Conservation (phyloP, 306 rosid species). For the Malus sylvestris region DNA sequence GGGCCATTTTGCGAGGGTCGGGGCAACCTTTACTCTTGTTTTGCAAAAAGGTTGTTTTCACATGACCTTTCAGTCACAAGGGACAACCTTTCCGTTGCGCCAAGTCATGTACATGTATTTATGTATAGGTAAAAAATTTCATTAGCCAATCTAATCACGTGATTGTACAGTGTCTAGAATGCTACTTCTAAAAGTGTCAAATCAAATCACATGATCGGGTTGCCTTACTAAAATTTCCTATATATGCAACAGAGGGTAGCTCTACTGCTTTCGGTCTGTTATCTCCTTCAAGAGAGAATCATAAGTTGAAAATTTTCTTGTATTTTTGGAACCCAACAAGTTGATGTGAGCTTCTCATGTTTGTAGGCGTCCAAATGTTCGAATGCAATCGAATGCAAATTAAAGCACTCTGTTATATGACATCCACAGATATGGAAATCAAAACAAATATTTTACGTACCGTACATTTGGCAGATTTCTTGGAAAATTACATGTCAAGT, state of each 20-base stretch:
- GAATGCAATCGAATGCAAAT: not conserved
- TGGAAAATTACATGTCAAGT: not conserved
- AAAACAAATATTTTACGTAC: not conserved
- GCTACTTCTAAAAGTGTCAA: not conserved
- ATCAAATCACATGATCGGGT: not conserved
- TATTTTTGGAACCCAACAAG: not conserved
- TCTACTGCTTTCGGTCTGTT: not conserved
- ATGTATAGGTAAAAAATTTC: too few species aligned
- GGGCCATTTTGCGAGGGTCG: too few species aligned
- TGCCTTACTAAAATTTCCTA: too few species aligned
- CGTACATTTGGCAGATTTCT: not conserved
- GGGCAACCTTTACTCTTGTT: too few species aligned
- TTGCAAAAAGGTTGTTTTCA: too few species aligned
- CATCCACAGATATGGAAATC: slow-evolving; percentile 6
- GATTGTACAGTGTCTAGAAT: too few species aligned
- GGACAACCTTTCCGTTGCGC: too few species aligned
- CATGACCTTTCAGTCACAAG: too few species aligned
- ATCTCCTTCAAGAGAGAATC: not conserved
- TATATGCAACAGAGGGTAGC: not conserved
- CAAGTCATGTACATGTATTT: not conserved
- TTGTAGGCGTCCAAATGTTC: not conserved
- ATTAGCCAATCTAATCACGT: too few species aligned
- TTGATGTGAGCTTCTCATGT: not conserved
- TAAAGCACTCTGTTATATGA: not conserved
- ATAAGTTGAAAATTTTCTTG: not conserved